Conservation (phyloP, 495 filamentous ascomycete species). For the Talaromyces trachyspermus region DNA sequence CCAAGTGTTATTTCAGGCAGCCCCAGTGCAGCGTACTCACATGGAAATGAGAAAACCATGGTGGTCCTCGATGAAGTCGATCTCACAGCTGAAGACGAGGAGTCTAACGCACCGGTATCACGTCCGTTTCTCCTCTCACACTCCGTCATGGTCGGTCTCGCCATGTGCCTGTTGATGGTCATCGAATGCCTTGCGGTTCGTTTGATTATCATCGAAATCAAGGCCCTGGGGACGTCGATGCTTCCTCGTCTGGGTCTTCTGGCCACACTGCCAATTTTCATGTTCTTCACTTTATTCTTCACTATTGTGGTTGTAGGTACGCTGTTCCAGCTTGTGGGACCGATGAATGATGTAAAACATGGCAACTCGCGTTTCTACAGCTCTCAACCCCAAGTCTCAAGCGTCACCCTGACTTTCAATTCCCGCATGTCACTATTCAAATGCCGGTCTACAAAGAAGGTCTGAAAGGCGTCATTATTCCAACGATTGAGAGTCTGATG, state of each 20-base stretch:
- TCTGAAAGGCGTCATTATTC: conserved; percentile 53
- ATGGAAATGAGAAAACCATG: background rate
- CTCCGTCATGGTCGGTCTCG: conserved; percentile 22
- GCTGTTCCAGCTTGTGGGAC: conserved; percentile 13
- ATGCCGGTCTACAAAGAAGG: conserved; percentile 75
- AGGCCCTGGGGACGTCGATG: conserved; percentile 17
- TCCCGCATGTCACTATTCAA: conserved; percentile 49
- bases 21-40: background rate
- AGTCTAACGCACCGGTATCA: background rate
- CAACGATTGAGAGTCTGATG: conserved; percentile 55
- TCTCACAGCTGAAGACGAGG: conserved; percentile 8
- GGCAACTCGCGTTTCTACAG: conserved; percentile 16
- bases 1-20: conserved; percentile 2
- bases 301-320: conserved; percentile 15
- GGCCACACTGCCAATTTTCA: conserved; percentile 24
- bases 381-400: conserved; percentile 9
- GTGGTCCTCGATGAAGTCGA: conserved; percentile 7
- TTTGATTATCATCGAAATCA: conserved; percentile 20
- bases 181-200: conserved; percentile 5
- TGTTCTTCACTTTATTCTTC: conserved; percentile 19
- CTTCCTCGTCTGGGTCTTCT: conserved; percentile 21
- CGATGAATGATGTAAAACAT: conserved; percentile 9
- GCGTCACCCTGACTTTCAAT: conserved; percentile 4
- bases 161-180: conserved; percentile 9
- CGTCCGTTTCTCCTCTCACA: conserved; percentile 13